Evolutionary conservation across 306 rosid genomes (phyloP), one percentile per base, ranked within the genome.

Genomic region (Prunus padus): DNA sequence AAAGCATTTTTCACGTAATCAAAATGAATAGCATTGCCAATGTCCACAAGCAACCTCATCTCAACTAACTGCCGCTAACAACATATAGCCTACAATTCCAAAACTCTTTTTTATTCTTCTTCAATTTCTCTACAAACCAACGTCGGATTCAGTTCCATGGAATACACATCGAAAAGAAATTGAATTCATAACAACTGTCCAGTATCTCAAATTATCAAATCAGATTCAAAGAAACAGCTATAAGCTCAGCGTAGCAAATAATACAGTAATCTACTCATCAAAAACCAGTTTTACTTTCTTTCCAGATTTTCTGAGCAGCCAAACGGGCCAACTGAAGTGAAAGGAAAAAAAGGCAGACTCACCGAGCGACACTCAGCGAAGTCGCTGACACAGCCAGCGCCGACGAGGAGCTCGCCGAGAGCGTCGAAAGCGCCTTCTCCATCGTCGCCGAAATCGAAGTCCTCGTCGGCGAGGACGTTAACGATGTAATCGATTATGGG

Each of bases 391-490:
- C 97, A 92, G 30, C 78, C 93, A 11, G 99, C 97, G n/a, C 84
- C 93, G 55, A 95, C 97, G 19, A 95, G 92, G 13, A 95, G 92
- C 76, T 95, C 97, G 1, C 97, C 96, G 44, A 95, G 77, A 69
- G 97, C 95, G 11, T 95, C 98, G 73, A 89, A 89, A 55, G 91
- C 90, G 54, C 97, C 98, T 76, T 95, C 91, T 11, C 98, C 99
- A 55, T 95, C 93, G 76, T 78, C 83, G 8, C 99, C 99, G 45
- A 95, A 92, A 50, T 95, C 98, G 80, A 95, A 95, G 78, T 95
- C 99, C 14, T 95, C 99, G 55, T 92, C 99, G 37, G 99, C 99
- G 78, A 95, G 98, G 73, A 95, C 99, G 74, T 95, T 95, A 75
- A 95, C 51, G 61, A 95, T 90, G 83, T 95, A 95, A 79, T 93